Evolutionary conservation across 495 filamentous ascomycete genomes (phyloP).

Genomic region (Trichoderma orchidacearum): DNA sequence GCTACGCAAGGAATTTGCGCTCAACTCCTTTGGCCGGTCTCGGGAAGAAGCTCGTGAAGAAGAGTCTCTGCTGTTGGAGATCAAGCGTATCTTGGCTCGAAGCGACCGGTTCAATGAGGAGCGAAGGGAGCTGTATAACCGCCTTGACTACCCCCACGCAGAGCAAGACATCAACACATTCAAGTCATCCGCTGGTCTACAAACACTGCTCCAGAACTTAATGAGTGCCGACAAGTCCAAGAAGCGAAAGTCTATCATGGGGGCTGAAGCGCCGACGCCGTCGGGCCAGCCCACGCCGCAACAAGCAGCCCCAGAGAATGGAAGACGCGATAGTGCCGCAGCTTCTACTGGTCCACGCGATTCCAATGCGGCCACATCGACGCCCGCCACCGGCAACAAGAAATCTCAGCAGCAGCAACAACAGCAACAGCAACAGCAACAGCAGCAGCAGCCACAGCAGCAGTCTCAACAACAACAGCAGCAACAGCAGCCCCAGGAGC

Average conservation of each 20-base stretch:
- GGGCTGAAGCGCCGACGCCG: slow-evolving; percentile 40
- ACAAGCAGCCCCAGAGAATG: background rate
- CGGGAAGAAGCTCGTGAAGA: slow-evolving; percentile 84
- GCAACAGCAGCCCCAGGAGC: slow-evolving; percentile 42
- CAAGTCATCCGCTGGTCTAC: slow-evolving; percentile 64
- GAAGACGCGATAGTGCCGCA: slow-evolving; percentile 18
- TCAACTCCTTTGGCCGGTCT: slow-evolving; percentile 62
- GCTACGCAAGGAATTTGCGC: slow-evolving; percentile 70
- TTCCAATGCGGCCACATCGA: slow-evolving; percentile 28
- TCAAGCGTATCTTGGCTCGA: slow-evolving; percentile 74
- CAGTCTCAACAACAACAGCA: slow-evolving; percentile 59
- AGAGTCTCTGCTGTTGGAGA: slow-evolving; percentile 71
- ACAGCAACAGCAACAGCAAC: slow-evolving; percentile 18
- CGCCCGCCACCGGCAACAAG: slow-evolving; percentile 18
- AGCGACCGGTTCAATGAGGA: slow-evolving; percentile 75
- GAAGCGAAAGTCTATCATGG: slow-evolving; percentile 53
- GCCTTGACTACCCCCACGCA: slow-evolving; percentile 66
- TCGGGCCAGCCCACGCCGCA: background rate
- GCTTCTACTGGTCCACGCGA: slow-evolving; percentile 31
- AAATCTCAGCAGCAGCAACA: slow-evolving; percentile 30
- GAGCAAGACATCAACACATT: slow-evolving; percentile 57
- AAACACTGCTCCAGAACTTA: slow-evolving; percentile 66
- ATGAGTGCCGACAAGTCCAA: slow-evolving; percentile 71
- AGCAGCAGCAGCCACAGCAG: slow-evolving; percentile 41
- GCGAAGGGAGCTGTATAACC: slow-evolving; percentile 76